Base-by-base conservation (phyloP, 495 filamentous ascomycete species). In the Pyrenopolyporus hunteri region DNA sequence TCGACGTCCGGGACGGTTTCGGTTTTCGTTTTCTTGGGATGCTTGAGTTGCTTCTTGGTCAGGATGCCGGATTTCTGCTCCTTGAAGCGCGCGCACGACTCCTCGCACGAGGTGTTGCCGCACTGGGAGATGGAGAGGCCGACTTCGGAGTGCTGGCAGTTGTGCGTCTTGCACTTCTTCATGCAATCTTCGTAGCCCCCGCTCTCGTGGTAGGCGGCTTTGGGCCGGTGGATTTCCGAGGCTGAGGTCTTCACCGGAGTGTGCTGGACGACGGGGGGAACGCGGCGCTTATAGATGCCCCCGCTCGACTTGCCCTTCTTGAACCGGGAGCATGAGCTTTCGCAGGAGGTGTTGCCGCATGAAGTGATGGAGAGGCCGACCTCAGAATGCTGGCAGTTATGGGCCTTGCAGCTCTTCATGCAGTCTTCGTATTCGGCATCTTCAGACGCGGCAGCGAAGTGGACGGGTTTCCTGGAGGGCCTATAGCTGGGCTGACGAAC, bases 71-170 rank as follows among this genome's bases (percentile, higher is more conserved):
- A n/a, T n/a, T 23, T 10, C 17, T 16, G 23, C 17, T 20, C 43
- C 23, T 46, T 11, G 43, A 28, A 14, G 23, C 16, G 7, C 13
- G 23, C 23, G 2, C 14, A 29, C 8, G 25, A 9, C 9, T 46
- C 43, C 26, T 53, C 36, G 25, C 49, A 53, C 3, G 35, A 40
- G 14, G 22, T 53, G 13, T 57, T 44, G 5, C 43, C 33, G 16
- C 54, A 57, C 35, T 57, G 54, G 1, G 43, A 48, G 22, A 57
- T 22, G 0, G 16, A 10, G 22, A 40, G 2, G 3, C 43, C 54
- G 6, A 48, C 45, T 23, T 40, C 54, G 6, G 44, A 31, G 51
- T 17, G 44, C 33, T 64, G 33, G 43, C 54, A 64, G 48, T 64
- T 64, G 32, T 48, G 53, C 0, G 61, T 57, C 25, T 25, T 47